Percentiles rank a stretch among this genome's conserved stretches.
phyloP scores from a whole-genome alignment of 2,329 filamentous ascomycete genomes.

The Botrytis sinoallii region DNA sequence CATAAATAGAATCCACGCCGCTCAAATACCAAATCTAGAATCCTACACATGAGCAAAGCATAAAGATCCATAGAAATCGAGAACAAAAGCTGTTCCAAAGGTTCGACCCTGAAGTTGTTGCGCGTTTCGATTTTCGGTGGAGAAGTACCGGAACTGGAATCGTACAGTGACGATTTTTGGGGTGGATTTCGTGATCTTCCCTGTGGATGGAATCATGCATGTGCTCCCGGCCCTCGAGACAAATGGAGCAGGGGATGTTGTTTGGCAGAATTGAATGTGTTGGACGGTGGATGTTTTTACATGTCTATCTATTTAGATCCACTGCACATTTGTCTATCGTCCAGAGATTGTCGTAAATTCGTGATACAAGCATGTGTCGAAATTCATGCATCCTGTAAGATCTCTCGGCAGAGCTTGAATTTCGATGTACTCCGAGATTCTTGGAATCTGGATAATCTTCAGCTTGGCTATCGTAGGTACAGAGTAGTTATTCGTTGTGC shows the following conservation, averaged over 20 bases:
- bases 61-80: not conserved
- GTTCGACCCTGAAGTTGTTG: not conserved
- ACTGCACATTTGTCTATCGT: not conserved
- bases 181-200: not conserved
- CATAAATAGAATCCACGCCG: not conserved
- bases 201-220: not conserved
- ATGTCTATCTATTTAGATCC: not conserved
- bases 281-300: not conserved
- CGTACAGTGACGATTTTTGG: not conserved
- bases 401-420: not conserved
- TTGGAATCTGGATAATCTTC: not conserved
- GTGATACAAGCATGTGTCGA: not conserved
- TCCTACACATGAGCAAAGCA: not conserved
- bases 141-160: not conserved
- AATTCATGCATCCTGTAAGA: not conserved
- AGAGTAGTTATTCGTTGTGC: not conserved
- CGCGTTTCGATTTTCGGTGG: not conserved
- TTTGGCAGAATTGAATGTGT: not conserved
- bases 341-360: not conserved
- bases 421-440: not conserved
- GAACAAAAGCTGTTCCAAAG: not conserved
- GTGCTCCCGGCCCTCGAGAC: not conserved
- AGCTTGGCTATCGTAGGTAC: not conserved
- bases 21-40: not conserved
- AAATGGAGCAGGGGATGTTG: not conserved